Evolutionary conservation across 1,284 basidiomycete genomes (phyloP).

Genomic region (Ustilago crameri): DNA sequence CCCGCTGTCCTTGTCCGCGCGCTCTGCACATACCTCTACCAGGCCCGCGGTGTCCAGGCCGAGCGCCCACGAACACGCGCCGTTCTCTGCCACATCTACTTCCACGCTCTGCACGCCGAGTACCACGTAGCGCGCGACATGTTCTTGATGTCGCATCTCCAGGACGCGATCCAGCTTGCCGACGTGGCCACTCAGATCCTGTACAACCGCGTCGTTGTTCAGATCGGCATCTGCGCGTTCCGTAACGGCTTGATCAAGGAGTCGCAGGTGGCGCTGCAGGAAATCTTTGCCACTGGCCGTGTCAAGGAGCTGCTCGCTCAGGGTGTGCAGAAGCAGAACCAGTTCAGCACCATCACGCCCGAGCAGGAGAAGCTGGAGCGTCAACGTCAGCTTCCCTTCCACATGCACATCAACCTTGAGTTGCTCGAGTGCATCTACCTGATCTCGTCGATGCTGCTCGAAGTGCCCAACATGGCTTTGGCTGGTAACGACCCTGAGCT

Average conservation of each 20-base stretch:
- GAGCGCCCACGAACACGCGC: constrained; percentile 89
- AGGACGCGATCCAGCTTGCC: constrained; percentile 93
- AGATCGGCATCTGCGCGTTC: constrained; percentile 96
- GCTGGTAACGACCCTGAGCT: constrained; percentile 89
- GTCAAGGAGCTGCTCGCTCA: constrained; percentile 97
- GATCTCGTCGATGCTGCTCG: constrained; percentile 97
- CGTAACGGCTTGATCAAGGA: constrained; percentile 93
- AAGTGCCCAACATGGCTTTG: constrained; percentile 93
- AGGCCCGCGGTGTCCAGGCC: constrained; percentile 79
- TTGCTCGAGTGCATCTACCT: constrained; percentile 96
- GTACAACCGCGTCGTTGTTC: constrained; percentile 97
- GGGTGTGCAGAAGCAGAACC: constrained; percentile 86
- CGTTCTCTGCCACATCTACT: constrained; percentile 95
- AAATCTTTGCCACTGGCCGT: constrained; percentile 94
- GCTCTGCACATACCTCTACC: constrained; percentile 93
- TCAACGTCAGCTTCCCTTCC: constrained; percentile 95
- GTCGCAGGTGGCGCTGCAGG: constrained; percentile 88
- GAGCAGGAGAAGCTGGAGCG: constrained; percentile 98
- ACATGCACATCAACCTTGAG: constrained; percentile 99
- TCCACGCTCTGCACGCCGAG: constrained; percentile 91
- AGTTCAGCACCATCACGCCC: constrained; percentile 82
- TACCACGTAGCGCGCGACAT: constrained; percentile 98
- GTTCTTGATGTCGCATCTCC: constrained; percentile 97
- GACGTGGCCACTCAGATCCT: constrained; percentile 98
- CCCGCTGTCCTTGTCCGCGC: constrained; percentile 82